phyloP scores from a whole-genome alignment of 2,329 filamentous ascomycete species.

The Shiraia bambusicola region DNA sequence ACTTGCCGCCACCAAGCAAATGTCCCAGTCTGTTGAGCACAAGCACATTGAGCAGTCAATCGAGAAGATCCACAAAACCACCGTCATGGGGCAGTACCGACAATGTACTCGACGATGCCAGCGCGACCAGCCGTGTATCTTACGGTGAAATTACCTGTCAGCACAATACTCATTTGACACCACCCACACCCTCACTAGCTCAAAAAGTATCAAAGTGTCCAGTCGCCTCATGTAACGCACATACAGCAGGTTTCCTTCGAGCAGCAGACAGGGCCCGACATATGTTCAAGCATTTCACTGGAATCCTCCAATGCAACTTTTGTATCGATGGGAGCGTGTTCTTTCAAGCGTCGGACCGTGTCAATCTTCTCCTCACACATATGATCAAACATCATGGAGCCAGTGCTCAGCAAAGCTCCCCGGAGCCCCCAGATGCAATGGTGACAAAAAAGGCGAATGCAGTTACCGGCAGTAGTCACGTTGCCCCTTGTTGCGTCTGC shows the following conservation, averaged over 20 bases:
- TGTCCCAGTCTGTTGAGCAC: constrained; percentile 22
- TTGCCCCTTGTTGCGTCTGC: constrained; percentile 86
- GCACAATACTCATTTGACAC: constrained; percentile 33
- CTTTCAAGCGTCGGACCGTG: constrained; percentile 82
- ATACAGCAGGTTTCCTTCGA: constrained; percentile 81
- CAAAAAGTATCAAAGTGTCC: constrained; percentile 80
- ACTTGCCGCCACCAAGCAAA: constrained; percentile 3
- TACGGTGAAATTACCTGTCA: background rate
- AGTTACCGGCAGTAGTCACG: constrained; percentile 57
- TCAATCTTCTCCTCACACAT: constrained; percentile 88
- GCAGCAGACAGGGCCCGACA: constrained; percentile 93
- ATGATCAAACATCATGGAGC: constrained; percentile 81
- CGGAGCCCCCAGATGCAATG: constrained; percentile 45
- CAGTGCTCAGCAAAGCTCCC: constrained; percentile 63
- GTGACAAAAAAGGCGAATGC: constrained; percentile 41
- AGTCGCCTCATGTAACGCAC: constrained; percentile 82
- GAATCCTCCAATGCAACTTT: constrained; percentile 91
- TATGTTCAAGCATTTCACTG: constrained; percentile 88
- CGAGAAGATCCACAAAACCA: constrained; percentile 21
- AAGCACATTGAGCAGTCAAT: constrained; percentile 23
- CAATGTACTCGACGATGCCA: constrained; percentile 1
- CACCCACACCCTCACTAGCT: constrained; percentile 30
- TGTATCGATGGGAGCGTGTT: constrained; percentile 78
- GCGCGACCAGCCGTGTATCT: background rate
- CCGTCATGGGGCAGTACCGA: constrained; percentile 59